Conservation (phyloP, 2,329 filamentous ascomycete species). For the Blastomyces silverae region DNA sequence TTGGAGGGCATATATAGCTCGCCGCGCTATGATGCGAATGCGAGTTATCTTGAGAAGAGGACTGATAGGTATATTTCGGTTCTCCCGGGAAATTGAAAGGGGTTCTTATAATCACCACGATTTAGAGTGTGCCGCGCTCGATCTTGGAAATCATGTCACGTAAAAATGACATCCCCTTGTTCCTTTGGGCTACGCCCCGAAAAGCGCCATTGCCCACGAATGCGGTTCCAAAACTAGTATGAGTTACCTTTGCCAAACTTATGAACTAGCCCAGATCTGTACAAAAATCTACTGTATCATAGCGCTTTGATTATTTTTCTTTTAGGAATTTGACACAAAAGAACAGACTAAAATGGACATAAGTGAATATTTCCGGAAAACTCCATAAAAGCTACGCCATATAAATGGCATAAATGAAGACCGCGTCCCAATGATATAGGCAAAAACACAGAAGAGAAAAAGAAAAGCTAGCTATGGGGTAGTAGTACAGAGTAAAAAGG, state of each 20-base stretch:
- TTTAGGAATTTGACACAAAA: too few species aligned
- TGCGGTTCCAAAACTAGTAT: neutral
- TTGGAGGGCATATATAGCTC: neutral
- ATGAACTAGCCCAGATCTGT: neutral
- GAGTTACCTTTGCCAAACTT: neutral
- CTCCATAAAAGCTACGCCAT: neutral
- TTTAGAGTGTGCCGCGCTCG: neutral
- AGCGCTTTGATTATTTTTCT: neutral
- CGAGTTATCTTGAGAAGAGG: neutral
- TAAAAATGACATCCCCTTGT: neutral
- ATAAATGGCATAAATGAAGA: slow-evolving; percentile 1
- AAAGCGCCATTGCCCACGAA: neutral
- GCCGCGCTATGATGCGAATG: neutral
- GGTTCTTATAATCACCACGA: neutral
- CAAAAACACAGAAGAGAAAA: neutral
- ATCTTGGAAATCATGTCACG: neutral
- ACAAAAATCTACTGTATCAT: slow-evolving; percentile 5
- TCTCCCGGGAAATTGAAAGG: neutral
- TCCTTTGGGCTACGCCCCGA: neutral
- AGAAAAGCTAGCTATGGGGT: neutral
- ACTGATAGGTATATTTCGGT: neutral
- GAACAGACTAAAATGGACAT: neutral
- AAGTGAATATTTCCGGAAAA: neutral
- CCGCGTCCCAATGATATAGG: neutral
- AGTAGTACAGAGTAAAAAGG: slow-evolving; percentile 6